Conservation (phyloP, 768 basidiomycete species). For the Amanita subjunquillea region DNA sequence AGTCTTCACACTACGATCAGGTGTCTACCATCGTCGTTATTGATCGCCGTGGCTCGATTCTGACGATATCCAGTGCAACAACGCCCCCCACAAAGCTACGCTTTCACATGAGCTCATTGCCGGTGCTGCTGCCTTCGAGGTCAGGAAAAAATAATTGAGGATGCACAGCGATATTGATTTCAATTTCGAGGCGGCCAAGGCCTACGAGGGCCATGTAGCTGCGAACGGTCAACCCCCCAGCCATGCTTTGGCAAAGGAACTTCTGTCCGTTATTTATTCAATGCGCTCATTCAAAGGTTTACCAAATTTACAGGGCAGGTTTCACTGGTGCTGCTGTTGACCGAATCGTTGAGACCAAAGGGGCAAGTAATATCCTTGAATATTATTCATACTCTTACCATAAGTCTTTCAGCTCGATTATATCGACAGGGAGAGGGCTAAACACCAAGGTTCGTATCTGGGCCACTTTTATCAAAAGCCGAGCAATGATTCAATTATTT, state of each 20-base stretch:
- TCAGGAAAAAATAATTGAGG: slow-evolving; percentile 10
- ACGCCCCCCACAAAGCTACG: slow-evolving; percentile 42
- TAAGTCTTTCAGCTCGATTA: slow-evolving; percentile 11
- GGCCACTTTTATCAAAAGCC: background rate
- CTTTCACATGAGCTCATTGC: slow-evolving; percentile 62
- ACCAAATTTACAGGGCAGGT: slow-evolving; percentile 34
- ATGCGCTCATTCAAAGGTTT: background rate
- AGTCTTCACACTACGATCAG: slow-evolving; percentile 31
- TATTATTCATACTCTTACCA: background rate
- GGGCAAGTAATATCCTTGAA: slow-evolving; percentile 15
- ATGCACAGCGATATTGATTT: no score
- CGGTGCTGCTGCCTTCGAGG: slow-evolving; percentile 59
- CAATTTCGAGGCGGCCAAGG: slow-evolving; percentile 42
- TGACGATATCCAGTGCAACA: slow-evolving; percentile 27
- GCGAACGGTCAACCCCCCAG: slow-evolving; percentile 34
- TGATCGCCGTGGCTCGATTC: background rate
- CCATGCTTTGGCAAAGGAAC: slow-evolving; percentile 48
- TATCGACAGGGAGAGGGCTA: slow-evolving; percentile 15
- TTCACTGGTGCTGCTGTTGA: slow-evolving; percentile 27
- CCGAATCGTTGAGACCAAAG: slow-evolving; percentile 38
- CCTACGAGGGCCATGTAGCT: slow-evolving; percentile 44
- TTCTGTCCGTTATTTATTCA: slow-evolving; percentile 21
- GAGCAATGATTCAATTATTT: background rate
- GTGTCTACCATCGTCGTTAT: slow-evolving; percentile 12
- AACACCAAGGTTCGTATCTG: slow-evolving; percentile 10